These are phyloP conservation scores for Lepidium sativum DNA, from an alignment of 345 rosid genomes.

Conservation along the genomic window DNA sequence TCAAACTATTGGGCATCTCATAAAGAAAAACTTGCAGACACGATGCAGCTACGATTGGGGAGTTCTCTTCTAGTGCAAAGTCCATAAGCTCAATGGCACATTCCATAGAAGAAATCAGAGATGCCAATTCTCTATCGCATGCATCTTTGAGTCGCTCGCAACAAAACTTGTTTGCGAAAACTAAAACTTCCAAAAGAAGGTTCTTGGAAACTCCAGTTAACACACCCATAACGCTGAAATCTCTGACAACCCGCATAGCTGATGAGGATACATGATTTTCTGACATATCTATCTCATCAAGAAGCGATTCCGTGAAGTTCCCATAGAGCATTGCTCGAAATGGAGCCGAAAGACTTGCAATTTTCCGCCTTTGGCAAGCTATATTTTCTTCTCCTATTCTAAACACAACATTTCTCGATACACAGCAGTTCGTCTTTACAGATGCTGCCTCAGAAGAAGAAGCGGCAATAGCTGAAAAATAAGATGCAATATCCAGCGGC, in stretches of 20 bases:
- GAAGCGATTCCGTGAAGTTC: conserved; percentile 67
- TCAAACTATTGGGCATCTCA: conserved; percentile 72
- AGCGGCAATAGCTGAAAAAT: conserved; percentile 31
- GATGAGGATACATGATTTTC: conserved; percentile 62
- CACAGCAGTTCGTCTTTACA: conserved; percentile 18
- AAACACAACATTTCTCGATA: conserved; percentile 44
- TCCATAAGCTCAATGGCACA: conserved; percentile 89
- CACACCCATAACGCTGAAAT: conserved; percentile 58
- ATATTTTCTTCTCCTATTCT: conserved; percentile 70
- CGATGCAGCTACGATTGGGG: conserved; percentile 73
- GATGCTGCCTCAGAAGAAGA: conserved; percentile 30
- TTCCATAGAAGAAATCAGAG: conserved; percentile 52
- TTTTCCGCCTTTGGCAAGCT: conserved; percentile 68
- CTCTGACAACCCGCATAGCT: conserved; percentile 60
- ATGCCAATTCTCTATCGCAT: conserved; percentile 83
- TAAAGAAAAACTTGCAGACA: conserved; percentile 78
- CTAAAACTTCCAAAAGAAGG: conserved; percentile 68
- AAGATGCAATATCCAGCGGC: conserved; percentile 56
- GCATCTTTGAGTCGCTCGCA: conserved; percentile 85
- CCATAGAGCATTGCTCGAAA: conserved; percentile 93
- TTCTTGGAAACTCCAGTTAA: conserved; percentile 46
- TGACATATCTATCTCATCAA: conserved; percentile 79
- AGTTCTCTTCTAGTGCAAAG: conserved; percentile 72
- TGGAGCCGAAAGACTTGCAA: conserved; percentile 81
- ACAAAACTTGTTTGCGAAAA: conserved; percentile 89